Conservation (phyloP, 1,284 basidiomycete species). For the Ganoderma sp. region DNA sequence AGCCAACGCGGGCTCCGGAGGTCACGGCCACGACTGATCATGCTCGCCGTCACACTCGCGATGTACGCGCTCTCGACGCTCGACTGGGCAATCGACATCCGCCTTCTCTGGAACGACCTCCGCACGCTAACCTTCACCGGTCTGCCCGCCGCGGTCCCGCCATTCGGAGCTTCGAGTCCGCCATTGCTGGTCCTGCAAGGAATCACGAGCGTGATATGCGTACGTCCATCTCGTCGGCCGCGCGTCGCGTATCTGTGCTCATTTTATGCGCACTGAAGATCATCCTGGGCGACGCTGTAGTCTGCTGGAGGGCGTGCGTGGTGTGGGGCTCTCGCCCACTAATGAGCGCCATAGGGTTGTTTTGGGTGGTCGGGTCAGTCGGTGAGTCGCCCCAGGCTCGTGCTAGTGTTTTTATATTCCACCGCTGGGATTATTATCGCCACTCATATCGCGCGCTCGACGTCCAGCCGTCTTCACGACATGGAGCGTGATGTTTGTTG, state of each 20-base stretch:
- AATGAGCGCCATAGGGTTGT: constrained; percentile 5
- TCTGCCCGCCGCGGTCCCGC: not conserved
- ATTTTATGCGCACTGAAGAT: constrained; percentile 3
- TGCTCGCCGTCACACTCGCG: constrained; percentile 19
- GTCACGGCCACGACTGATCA: constrained; percentile 14
- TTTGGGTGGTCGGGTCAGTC: constrained; percentile 23
- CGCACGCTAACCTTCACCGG: constrained; percentile 11
- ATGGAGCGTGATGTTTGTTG: constrained; percentile 23
- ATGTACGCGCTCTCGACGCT: constrained; percentile 23
- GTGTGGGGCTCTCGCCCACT: constrained; percentile 14
- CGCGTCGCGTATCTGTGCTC: not conserved
- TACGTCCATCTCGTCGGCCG: not conserved
- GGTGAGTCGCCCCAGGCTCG: constrained; percentile 3
- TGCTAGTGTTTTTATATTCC: not conserved
- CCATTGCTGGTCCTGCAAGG: constrained; percentile 15
- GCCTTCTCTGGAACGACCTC: constrained; percentile 19
- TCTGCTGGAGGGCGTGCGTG: constrained; percentile 21
- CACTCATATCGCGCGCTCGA: not conserved
- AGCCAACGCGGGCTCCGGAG: constrained; percentile 16
- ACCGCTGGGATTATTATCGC: not conserved
- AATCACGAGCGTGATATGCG: constrained; percentile 23
- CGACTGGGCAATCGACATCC: constrained; percentile 23
- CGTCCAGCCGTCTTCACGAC: constrained; percentile 19
- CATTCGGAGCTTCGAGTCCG: constrained; percentile 14
- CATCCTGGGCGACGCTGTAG: constrained; percentile 21